A percentile compares a stretch with the other conserved stretches of the same genome.
Conservation (phyloP, 805 yeast genomes). For the Saccharomyces jurei region DNA sequence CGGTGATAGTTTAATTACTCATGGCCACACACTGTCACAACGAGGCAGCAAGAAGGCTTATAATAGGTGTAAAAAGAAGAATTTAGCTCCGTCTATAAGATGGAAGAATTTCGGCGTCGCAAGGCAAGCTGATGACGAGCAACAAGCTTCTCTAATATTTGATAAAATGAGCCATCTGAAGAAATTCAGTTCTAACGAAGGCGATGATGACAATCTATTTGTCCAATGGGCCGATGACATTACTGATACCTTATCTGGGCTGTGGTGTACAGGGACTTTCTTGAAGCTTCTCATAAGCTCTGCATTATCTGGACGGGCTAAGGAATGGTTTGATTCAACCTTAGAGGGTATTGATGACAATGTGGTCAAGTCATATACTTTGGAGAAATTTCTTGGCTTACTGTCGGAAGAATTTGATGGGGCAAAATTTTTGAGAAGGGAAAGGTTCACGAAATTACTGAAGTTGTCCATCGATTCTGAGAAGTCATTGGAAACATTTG, state of each 20-base stretch:
- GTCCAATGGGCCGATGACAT: neutral
- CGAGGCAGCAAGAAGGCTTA: neutral
- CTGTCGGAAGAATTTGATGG: neutral
- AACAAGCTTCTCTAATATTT: neutral
- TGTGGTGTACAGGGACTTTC: neutral
- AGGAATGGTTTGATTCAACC: neutral
- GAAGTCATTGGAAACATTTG: neutral
- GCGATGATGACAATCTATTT: neutral
- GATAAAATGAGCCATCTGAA: neutral
- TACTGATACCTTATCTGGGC: neutral
- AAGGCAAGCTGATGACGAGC: neutral
- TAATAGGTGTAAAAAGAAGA: neutral
- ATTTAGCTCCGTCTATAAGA: neutral
- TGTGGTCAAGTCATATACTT: neutral
- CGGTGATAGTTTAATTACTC: neutral
- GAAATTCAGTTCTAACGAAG: neutral
- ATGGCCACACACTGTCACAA: neutral
- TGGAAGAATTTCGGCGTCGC: neutral
- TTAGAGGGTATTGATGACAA: neutral
- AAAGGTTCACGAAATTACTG: neutral
- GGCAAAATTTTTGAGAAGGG: neutral
- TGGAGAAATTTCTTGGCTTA: neutral
- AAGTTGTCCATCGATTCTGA: neutral
- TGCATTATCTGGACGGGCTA: neutral
- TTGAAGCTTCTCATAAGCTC: neutral